Evolutionary conservation across 2,329 filamentous ascomycete species (phyloP).

Genomic region (Pyrenochaeta sp.): DNA sequence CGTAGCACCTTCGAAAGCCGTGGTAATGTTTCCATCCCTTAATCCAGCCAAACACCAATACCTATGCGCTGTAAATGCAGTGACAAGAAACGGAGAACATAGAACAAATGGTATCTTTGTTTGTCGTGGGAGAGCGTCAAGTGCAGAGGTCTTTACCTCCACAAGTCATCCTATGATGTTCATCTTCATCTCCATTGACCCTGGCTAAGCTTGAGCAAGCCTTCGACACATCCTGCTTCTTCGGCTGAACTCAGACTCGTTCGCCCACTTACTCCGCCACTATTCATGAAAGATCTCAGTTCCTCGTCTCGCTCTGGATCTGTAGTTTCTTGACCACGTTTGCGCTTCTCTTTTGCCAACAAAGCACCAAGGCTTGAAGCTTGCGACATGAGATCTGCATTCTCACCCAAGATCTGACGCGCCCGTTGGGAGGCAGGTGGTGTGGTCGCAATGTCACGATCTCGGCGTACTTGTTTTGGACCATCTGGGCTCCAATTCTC

Average conservation of each 20-base stretch:
- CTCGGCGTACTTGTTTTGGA: conserved; percentile 39
- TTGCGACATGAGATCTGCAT: conserved; percentile 51
- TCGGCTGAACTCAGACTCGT: conserved; percentile 58
- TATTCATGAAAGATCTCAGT: conserved; percentile 76
- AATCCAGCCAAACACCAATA: not conserved
- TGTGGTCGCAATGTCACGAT: conserved; percentile 32
- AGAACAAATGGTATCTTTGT: not conserved
- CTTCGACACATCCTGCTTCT: conserved; percentile 88
- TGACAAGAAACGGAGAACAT: not conserved
- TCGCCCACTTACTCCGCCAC: conserved; percentile 66
- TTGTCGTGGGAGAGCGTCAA: not conserved
- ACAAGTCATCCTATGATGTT: conserved; percentile 2
- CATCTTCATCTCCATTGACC: conserved; percentile 75
- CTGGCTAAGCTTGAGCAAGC: conserved; percentile 86
- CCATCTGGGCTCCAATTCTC: conserved; percentile 79
- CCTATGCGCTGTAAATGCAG: conserved; percentile 5
- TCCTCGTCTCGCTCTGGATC: conserved; percentile 67
- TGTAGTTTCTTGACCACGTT: conserved; percentile 38
- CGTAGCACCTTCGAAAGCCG: not conserved
- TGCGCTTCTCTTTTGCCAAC: conserved; percentile 43
- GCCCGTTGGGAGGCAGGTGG: conserved; percentile 41
- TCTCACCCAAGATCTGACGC: conserved; percentile 59
- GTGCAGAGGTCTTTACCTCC: not conserved
- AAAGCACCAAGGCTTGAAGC: conserved; percentile 48
- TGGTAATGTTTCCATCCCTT: not conserved